Conservation (phyloP, 345 rosid species). For the Gossypium raimondii region DNA sequence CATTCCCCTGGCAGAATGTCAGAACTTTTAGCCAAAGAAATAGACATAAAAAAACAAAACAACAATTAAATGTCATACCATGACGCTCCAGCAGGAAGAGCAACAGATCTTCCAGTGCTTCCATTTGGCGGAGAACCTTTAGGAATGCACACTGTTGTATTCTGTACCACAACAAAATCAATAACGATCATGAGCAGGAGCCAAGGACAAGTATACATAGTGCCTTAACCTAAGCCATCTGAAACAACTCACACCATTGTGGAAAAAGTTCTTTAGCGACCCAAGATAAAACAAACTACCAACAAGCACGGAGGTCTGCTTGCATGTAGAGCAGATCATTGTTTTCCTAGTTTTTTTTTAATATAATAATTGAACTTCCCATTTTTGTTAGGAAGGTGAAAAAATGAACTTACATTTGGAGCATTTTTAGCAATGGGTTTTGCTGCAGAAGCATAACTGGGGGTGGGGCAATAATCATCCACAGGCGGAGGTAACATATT, state of each 20-base stretch:
- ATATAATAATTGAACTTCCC: neutral
- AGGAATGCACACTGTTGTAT: conserved; percentile 22
- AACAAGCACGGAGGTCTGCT: neutral
- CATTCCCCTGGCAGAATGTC: conserved; percentile 45
- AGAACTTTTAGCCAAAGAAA: conserved; percentile 23
- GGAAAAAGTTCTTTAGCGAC: neutral
- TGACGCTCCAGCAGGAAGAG: conserved; percentile 87
- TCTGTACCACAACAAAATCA: conserved; percentile 32
- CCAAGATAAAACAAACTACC: neutral
- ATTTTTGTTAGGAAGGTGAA: neutral
- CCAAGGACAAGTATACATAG: too few relatives aligned
- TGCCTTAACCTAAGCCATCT: too few relatives aligned
- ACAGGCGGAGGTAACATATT: conserved; percentile 70
- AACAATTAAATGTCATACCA: conserved; percentile 44
- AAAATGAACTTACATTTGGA: conserved; percentile 51
- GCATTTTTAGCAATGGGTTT: conserved; percentile 45
- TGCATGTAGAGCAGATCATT: neutral
- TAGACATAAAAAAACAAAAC: conserved; percentile 4
- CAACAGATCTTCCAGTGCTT: conserved; percentile 43
- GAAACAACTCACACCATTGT: too few relatives aligned
- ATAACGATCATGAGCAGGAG: neutral
- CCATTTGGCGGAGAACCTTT: conserved; percentile 63
- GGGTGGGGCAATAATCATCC: conserved; percentile 48
- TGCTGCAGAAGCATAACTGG: conserved; percentile 36
- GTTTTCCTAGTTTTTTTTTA: neutral